phyloP scores from a whole-genome alignment of 192 early-diverging fungal genomes.

The Coemansia sp. region DNA sequence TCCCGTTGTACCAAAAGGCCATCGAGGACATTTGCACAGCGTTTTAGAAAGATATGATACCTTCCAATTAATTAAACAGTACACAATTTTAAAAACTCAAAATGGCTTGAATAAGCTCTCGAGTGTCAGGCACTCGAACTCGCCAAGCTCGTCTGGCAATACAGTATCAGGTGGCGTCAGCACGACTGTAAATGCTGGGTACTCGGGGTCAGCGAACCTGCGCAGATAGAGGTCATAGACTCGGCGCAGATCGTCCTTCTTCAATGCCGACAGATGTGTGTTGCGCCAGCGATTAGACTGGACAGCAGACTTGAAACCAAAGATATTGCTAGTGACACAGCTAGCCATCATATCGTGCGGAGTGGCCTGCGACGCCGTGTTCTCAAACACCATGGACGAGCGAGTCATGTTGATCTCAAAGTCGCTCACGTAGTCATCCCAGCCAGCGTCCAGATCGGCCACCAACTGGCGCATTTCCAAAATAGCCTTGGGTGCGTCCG shows the following conservation, averaged over 20 bases:
- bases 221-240: conserved; percentile 37
- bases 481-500: conserved; percentile 38
- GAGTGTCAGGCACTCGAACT: conserved; percentile 26
- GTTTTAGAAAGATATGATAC: conserved; percentile 15
- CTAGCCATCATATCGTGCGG: conserved; percentile 19
- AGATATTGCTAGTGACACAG: conserved; percentile 19
- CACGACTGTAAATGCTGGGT: conserved; percentile 26
- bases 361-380: conserved; percentile 18
- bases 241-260: conserved; percentile 31
- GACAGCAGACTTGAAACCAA: conserved; percentile 28
- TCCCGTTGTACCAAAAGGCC: conserved; percentile 54
- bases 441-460: conserved; percentile 19
- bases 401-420: conserved; percentile 52
- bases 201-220: conserved; percentile 26
- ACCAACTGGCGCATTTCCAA: conserved; percentile 28
- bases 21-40: conserved; percentile 56
- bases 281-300: conserved; percentile 31
- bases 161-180: conserved; percentile 35
- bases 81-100: background rate
- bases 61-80: background rate
- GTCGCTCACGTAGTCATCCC: conserved; percentile 41
- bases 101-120: background rate
- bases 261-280: conserved; percentile 30
- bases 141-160: conserved; percentile 33
- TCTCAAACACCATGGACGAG: conserved; percentile 27